A percentile compares a stretch with the other conserved stretches of the same genome.
Conservation (phyloP, 306 rosid species). For the Rubus parviflorus region DNA sequence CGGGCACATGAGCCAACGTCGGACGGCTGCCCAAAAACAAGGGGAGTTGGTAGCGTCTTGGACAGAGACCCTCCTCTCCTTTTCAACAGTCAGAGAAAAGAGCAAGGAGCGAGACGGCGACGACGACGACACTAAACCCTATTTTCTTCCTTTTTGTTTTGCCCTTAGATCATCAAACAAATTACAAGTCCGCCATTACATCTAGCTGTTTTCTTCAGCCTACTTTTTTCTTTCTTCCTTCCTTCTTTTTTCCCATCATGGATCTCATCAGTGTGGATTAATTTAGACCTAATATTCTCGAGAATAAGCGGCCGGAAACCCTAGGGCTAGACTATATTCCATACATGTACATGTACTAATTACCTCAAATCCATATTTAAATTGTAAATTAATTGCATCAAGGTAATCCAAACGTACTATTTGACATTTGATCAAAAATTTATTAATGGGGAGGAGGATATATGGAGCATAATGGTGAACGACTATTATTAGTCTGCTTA, state of each 20-base stretch:
- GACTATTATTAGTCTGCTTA: conserved; percentile 9
- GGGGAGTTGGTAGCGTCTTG: conserved; percentile 52
- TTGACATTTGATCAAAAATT: background rate
- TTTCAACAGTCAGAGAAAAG: background rate
- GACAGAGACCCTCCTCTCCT: conserved; percentile 21
- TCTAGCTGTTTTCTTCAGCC: background rate
- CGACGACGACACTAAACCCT: background rate
- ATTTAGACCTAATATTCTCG: background rate
- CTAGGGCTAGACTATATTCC: background rate
- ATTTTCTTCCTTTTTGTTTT: background rate
- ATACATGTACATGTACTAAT: no score
- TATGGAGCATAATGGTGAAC: conserved; percentile 4
- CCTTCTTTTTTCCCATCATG: no score
- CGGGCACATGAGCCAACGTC: conserved; percentile 62
- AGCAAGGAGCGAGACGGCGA: background rate
- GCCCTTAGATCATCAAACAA: background rate
- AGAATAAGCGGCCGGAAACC: conserved; percentile 6
- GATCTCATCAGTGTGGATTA: background rate
- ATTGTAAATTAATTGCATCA: no score
- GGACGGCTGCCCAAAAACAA: conserved; percentile 59
- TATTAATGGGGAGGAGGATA: background rate
- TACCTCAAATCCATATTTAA: no score
- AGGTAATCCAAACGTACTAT: no score
- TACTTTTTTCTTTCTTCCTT: no score
- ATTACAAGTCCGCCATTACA: conserved; percentile 1